Base-by-base conservation (phyloP, 352 stramenopile genomes). In the Aphanomyces stellatus region DNA sequence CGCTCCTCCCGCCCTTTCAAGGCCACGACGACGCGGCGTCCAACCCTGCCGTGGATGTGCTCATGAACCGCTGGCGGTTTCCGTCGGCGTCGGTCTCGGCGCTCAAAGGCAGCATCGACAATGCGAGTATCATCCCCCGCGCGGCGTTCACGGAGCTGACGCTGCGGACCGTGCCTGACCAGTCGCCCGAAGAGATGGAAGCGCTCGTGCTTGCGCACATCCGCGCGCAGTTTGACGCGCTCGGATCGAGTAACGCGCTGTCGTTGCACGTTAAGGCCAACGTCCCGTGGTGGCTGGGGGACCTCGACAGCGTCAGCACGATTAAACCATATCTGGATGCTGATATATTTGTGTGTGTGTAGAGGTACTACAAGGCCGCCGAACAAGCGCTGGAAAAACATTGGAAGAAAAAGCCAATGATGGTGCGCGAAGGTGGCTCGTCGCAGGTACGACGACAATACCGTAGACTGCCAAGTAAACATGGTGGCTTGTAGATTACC, bases 11-110 rank as follows among this genome's bases (percentile, higher is more conserved):
- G 22, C 31, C 63, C 5, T 70, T 70, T 51, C 30, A 30, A 5
- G 24, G 17, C 41, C 8, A 65, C 28, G 51, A n/a, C 7, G 28
- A 63, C 13, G 24, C 51, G 30, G 28, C 48, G 19, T 22, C 33
- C 3, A 51, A 56, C 7, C 19, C 28, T 4, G 17, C 22, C 27
- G 63, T 70, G 34, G 35, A 70, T 22, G 63, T 70, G 19, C 53
- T 70, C n/a, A 70, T 70, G 63, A 70, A 65, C 35, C 63, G 63
- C 10, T 70, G 63, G 63, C 51, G 63, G 11, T 65, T 63, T 25
- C 63, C 63, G n/a, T 53, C 63, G 13, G 63, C 46, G 3, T 70
- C 63, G 19, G 63, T 70, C 10, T 53, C 63, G 43, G 62, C 51
- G 17, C 24, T 70, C 22, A 63, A 70, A 48, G 51, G 51, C 56